Base-by-base conservation (phyloP, 768 basidiomycete species). In the Lactarius pseudohatsudake region DNA sequence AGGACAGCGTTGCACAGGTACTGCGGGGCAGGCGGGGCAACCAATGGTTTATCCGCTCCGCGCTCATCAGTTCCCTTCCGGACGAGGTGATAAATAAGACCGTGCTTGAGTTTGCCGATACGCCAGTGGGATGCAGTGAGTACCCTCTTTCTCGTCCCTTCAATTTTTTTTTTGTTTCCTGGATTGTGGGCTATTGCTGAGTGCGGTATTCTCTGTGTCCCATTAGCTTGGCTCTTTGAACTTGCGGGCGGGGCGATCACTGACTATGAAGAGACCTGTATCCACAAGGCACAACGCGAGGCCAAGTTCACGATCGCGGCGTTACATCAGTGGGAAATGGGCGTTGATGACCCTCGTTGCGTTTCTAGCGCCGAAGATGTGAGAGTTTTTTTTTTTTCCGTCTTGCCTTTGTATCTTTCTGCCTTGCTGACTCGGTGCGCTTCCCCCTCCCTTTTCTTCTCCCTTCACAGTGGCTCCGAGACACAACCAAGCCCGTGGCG, bases 101-200 rank as follows among this genome's bases (percentile, higher is more conserved):
- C 2, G 92, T 96, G 36, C 68, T 87, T 30, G 83, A 89, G 71
- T 97, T 97, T 77, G 79, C 89, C 1, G 81, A 89, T 72, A 90
- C 92, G 20, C 94, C 94, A 0, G 86, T 93, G 69, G 95, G 95
- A 16, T 96, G 94, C 79, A 95, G 94, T 95, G 75, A 69, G 93
- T 86, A 11, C 36, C 11, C 11, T 40, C 15, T 50, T 55, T 22
- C 57, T 57, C 28, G 57, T 41, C 54, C 26, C 64, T 3, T 53
- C 22, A 47, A 4, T n/a, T 15, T n/a, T 26, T n/a, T 26, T 61
- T 59, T 32, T 41, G 47, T 64, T 30, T 40, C 38, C 22, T 36
- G 13, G 26, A 3, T 36, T 11, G 15, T 30, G 22, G 30, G 20
- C n/a, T 18, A 28, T 2, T 40, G 26, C 56, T 59, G 43, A 53